Evolutionary conservation across 2,329 filamentous ascomycete species (phyloP), one percentile per base, ranked within the genome.

Genomic region (Xylaria arbuscula): DNA sequence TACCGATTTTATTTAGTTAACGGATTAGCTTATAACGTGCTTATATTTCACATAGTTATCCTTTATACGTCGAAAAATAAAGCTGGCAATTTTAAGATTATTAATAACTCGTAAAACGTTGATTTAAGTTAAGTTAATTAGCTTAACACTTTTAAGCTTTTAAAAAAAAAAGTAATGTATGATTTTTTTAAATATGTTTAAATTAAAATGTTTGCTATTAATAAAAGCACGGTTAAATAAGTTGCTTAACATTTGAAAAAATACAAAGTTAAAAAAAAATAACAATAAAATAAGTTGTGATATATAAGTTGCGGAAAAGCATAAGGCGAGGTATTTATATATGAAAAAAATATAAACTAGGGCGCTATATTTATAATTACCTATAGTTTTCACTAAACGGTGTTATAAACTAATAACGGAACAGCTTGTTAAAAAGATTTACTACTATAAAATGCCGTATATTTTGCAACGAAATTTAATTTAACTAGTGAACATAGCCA

Each of bases 161-260:
- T 24, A 11, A 50, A 3, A 50, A 50, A 50, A 1, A 50, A 24
- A 3, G 17, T 24, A 24, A 50, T 50, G 10, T 50, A 50, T 50
- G 22, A 50, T 22, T 50, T 24, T 24, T 10, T 50, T 8, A 10
- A 50, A 24, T 55, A 55, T 55, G 17, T 55, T n/a, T 55, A 55
- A 1, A 55, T 55, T 10, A 55, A 1, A 19, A 38, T 38, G 6
- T 38, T 15, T 55, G 51, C 51, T 11, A 55, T 38, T 3, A 55
- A 15, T 55, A 55, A 8, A 55, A 10, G 51, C 51, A 13, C n/a
- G 32, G 51, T 55, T 55, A 10, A 55, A 10, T 55, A 19, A 55
- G 32, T 55, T 55, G 51, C 51, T 38, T 9, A 9, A 55, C 32
- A 55, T 55, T 55, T 55, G 11, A 55, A 55, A 55, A 55, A 8